Evolutionary conservation across 2,329 filamentous ascomycete genomes (phyloP).

Genomic region (Tolypocladium cylindrosporum): DNA sequence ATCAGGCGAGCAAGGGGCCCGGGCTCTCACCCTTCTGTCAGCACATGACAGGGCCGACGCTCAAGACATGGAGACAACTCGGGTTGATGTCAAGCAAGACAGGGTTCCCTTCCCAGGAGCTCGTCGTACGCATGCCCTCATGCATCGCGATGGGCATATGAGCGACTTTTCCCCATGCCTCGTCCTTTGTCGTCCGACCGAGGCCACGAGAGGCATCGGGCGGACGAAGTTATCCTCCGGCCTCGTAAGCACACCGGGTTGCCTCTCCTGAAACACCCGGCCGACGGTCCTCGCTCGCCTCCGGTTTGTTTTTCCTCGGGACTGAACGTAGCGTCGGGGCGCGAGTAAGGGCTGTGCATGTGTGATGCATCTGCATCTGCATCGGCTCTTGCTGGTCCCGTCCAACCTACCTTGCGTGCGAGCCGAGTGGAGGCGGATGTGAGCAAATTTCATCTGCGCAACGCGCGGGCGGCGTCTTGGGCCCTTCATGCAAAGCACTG

Average conservation of each 20-base stretch:
- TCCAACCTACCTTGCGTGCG: neutral
- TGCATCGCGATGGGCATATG: neutral
- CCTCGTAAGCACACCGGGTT: neutral
- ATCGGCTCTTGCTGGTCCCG: neutral
- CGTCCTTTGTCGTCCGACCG: neutral
- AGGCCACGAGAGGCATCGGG: neutral
- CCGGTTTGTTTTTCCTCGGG: neutral
- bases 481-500: neutral
- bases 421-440: neutral
- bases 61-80: neutral
- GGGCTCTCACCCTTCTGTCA: neutral
- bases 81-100: neutral
- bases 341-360: conserved; percentile 1
- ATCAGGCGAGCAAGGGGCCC: neutral
- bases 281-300: no score
- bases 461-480: neutral
- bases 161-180: neutral
- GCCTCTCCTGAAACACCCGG: neutral
- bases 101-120: neutral
- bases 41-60: neutral
- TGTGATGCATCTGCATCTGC: neutral
- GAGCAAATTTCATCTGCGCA: neutral
- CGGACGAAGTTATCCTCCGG: neutral
- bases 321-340: neutral
- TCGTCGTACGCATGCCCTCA: neutral